Conservation (phyloP, 176 grass and related monocot species). For the Phoenix roebelenii region DNA sequence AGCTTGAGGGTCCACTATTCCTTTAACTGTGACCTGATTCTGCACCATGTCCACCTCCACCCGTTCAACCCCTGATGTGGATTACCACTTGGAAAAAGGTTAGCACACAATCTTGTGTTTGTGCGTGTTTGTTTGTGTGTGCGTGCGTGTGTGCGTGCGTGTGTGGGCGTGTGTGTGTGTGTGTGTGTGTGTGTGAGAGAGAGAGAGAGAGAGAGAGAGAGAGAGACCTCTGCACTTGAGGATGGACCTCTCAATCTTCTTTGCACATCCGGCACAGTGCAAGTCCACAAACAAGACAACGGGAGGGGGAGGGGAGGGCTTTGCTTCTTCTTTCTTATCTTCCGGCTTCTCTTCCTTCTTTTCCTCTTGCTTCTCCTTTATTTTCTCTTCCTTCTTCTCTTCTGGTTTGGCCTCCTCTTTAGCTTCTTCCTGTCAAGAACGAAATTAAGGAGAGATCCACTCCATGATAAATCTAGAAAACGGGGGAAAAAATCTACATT, state of each 20-base stretch:
- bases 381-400: conserved; percentile 17
- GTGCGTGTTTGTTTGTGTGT: no score
- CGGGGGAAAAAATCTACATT: no score
- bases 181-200: no score
- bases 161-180: no score
- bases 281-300: conserved; percentile 49
- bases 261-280: conserved; percentile 78
- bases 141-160: no score
- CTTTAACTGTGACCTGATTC: conserved; percentile 61
- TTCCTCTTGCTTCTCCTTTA: conserved; percentile 2
- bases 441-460: not conserved
- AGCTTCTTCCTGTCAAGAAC: conserved; percentile 7
- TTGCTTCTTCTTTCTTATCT: conserved; percentile 10
- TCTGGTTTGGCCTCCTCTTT: not conserved
- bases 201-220: not conserved
- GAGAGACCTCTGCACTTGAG: conserved; percentile 50
- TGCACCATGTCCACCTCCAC: conserved; percentile 50
- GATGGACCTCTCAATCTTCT: conserved; percentile 52
- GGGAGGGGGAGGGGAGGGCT: conserved; percentile 26
- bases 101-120: no score
- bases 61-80: conserved; percentile 37
- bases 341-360: conserved; percentile 22
- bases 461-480: no score
- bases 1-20: conserved; percentile 63
- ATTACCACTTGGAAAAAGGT: no score